Base-by-base conservation (phyloP, 192 early-diverging fungal species). In the Chytriomyces hyalinus region DNA sequence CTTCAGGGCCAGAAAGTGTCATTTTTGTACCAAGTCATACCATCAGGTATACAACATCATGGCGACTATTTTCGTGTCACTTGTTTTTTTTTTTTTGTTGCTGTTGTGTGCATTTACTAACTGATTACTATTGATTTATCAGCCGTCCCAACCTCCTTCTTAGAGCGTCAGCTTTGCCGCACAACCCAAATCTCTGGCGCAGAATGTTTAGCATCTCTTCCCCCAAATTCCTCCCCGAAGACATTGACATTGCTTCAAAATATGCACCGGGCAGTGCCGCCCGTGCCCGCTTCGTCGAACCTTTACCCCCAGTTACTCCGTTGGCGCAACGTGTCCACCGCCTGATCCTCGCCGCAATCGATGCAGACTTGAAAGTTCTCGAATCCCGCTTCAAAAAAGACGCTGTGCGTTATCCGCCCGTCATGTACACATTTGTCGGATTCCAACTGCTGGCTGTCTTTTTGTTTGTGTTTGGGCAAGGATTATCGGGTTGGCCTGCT, bases 301-400 rank as follows among this genome's bases (percentile, higher is more conserved):
- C 71, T 4, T 24, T 28, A 20, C 63, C 65, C 15, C 65, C 74
- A 44, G 22, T 67, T 22, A 51, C 62, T 11, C 74, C 74, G 2
- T 49, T 76, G 0, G 74, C 64, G 11, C n/a, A 26, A 10, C 74
- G 74, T 45, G 74, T 76, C 22, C 74, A 76, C 43, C 62, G 65
- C 20, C 74, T 76, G 3, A 76, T 76, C 49, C 65, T 76, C 13
- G 74, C 62, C 24, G 62, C 74, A 7, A 67, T 76, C 49, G 74
- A 76, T 24, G 74, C 74, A 8, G 74, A 76, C 51, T 48, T 76
- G 10, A 65, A 67, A 28, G 64, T 76, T 49, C 65, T 76, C 46
- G 74, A 76, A 67, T 44, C 64, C 63, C 26, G 65, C 6, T 67
- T 76, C 49, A 65, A 76, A 49, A 51, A 47, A 11, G 74, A 67